Conservation (phyloP, 2,329 filamentous ascomycete species). For the Xylaria sp. region DNA sequence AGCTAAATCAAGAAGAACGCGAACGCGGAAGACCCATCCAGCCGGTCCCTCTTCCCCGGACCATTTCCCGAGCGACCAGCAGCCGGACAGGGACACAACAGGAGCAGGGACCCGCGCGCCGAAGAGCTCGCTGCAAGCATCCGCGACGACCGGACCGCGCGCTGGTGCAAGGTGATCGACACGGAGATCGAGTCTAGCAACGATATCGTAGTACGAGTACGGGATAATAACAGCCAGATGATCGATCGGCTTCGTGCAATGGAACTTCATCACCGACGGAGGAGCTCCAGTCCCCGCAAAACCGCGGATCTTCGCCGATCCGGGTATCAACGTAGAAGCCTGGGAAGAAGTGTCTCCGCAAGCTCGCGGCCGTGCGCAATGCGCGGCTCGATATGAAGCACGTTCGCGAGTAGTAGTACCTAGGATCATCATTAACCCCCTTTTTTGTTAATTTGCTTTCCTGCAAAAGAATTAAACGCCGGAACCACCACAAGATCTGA, state of each 20-base stretch:
- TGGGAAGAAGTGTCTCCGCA: slow-evolving; percentile 31
- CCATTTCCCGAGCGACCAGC: slow-evolving; percentile 27
- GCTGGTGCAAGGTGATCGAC: slow-evolving; percentile 33
- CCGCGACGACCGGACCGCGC: slow-evolving; percentile 22
- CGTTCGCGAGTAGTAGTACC: slow-evolving; percentile 26
- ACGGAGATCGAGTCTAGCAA: slow-evolving; percentile 26
- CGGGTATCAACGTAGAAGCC: slow-evolving; percentile 30
- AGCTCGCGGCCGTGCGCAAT: slow-evolving; percentile 18
- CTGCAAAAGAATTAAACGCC: not conserved
- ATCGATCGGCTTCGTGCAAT: slow-evolving; percentile 33
- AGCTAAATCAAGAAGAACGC: slow-evolving; percentile 36
- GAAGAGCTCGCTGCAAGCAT: slow-evolving; percentile 22
- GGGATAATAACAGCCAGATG: slow-evolving; percentile 21
- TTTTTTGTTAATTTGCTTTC: not conserved
- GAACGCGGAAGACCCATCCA: slow-evolving; percentile 33
- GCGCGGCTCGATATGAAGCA: slow-evolving; percentile 23
- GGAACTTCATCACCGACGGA: slow-evolving; percentile 25
- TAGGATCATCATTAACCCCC: too few relatives aligned
- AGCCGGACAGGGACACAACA: slow-evolving; percentile 7
- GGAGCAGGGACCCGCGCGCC: slow-evolving; percentile 20
- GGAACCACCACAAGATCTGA: slow-evolving; percentile 30
- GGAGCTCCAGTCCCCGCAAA: slow-evolving; percentile 9
- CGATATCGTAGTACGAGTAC: not conserved
- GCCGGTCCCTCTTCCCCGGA: slow-evolving; percentile 32
- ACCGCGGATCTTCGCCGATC: slow-evolving; percentile 19